Conservation (phyloP, 148 eudicot species). For the Silene uniflora region DNA sequence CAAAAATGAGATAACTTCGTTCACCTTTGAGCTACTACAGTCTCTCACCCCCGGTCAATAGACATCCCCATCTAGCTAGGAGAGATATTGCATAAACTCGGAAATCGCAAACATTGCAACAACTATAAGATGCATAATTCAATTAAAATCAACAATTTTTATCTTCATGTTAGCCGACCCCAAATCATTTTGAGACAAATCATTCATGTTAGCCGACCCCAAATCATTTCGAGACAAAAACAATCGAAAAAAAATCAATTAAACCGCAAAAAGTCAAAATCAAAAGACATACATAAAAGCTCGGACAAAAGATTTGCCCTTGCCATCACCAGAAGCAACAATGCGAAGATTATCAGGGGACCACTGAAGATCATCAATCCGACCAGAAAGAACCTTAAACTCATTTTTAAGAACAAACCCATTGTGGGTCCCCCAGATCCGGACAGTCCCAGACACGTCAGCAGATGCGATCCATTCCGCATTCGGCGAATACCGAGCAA, state of each 20-base stretch:
- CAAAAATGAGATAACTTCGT: too few species aligned
- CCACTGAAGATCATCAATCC: constrained; percentile 96
- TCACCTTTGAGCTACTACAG: too few species aligned
- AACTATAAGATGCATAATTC: background rate
- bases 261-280: background rate
- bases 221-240: background rate
- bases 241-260: background rate
- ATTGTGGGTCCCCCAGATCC: constrained; percentile 93
- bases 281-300: constrained; percentile 73
- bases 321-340: constrained; percentile 92
- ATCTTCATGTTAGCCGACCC: too few species aligned
- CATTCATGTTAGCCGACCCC: background rate
- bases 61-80: too few species aligned
- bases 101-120: background rate
- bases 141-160: background rate
- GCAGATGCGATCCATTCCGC: constrained; percentile 97
- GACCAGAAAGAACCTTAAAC: constrained; percentile 76
- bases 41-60: too few species aligned
- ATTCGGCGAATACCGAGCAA: constrained; percentile 84
- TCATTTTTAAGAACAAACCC: constrained; percentile 79
- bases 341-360: constrained; percentile 73
- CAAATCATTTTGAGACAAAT: background rate
- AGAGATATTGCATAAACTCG: too few species aligned
- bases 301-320: constrained; percentile 81
- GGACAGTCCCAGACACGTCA: constrained; percentile 71